Evolutionary conservation across 2,329 filamentous ascomycete genomes (phyloP).

Genomic region (Botrytis deweyae): DNA sequence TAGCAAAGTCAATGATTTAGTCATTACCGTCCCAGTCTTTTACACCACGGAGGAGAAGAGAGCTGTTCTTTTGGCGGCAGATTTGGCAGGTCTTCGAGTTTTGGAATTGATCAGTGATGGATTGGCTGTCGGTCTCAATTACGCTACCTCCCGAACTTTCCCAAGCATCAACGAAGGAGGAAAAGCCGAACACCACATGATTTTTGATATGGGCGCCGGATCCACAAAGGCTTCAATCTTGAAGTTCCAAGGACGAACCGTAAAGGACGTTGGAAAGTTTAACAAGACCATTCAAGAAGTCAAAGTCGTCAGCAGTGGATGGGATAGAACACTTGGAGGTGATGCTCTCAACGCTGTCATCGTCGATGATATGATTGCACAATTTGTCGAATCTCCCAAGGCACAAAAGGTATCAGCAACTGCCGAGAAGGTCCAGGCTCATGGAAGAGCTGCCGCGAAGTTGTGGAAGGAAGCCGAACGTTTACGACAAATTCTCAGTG

Average conservation of each 20-base stretch:
- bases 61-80: slow-evolving; percentile 78
- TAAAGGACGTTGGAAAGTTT: slow-evolving; percentile 89
- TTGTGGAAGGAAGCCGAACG: slow-evolving; percentile 91
- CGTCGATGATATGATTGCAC: slow-evolving; percentile 79
- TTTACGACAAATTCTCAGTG: slow-evolving; percentile 84
- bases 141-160: slow-evolving; percentile 88
- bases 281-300: slow-evolving; percentile 98
- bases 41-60: slow-evolving; percentile 89
- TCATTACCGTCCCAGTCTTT: slow-evolving; percentile 87
- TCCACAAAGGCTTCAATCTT: slow-evolving; percentile 88
- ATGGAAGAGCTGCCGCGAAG: slow-evolving; percentile 84
- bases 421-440: slow-evolving; percentile 61
- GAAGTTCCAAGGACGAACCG: slow-evolving; percentile 80
- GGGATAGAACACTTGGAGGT: slow-evolving; percentile 86
- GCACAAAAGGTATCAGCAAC: slow-evolving; percentile 65
- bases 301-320: slow-evolving; percentile 81
- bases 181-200: slow-evolving; percentile 86
- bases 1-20: slow-evolving; percentile 71
- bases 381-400: slow-evolving; percentile 70
- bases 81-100: slow-evolving; percentile 84
- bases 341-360: slow-evolving; percentile 87
- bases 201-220: slow-evolving; percentile 97
- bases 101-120: slow-evolving; percentile 85
- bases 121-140: slow-evolving; percentile 89
- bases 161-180: slow-evolving; percentile 77